Base-by-base conservation (phyloP, 345 rosid genomes). In the Melaleuca alternifolia region DNA sequence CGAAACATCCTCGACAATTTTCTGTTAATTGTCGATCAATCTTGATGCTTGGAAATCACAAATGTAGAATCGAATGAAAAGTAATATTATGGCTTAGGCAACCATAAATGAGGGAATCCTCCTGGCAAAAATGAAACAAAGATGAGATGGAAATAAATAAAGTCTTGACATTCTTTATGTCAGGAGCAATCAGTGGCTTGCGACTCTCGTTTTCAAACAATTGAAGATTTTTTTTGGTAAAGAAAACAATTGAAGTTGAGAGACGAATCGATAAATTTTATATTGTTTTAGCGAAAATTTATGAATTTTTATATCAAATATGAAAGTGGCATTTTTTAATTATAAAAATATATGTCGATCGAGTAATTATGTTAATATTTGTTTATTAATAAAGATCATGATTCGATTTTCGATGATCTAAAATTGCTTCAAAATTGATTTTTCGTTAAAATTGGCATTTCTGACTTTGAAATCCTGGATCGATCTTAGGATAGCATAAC, bases 401-500 rank as follows among this genome's bases (percentile, higher is more conserved):
- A 41, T 41, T 41, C 41, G 41, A 41, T 41, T 41, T 41, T 41
- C 41, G 41, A 2, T 41, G 41, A 41, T 41, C 4, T 41, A 41
- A 41, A 41, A 41, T 2, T 41, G 41, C 41, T 41, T 41, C 41
- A 41, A 41, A 51, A 14, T 57, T 1, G 3, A 15, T 24, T 26
- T 54, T 54, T 54, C 13, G 13, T 26, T 11, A 11, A 30, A 14
- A 5, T 6, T 6, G 65, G 7, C 18, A 12, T n/a, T 59, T 59
- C 71, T 33, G 2, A 59, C 37, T 33, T 59, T 3, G 13, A 59
- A 1, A 18, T 59, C 33, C 33, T 11, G 14, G 37, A 13, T 3
- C 0, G 33, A 33, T 59, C n/a, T 59, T 3, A 15, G 18, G 18
- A 2, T 0, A 0, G 4, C 0, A 15, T 16, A 59, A n/a, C 33